Evolutionary conservation across 129 eudicot species (phyloP).

Genomic region (Arctium minus): DNA sequence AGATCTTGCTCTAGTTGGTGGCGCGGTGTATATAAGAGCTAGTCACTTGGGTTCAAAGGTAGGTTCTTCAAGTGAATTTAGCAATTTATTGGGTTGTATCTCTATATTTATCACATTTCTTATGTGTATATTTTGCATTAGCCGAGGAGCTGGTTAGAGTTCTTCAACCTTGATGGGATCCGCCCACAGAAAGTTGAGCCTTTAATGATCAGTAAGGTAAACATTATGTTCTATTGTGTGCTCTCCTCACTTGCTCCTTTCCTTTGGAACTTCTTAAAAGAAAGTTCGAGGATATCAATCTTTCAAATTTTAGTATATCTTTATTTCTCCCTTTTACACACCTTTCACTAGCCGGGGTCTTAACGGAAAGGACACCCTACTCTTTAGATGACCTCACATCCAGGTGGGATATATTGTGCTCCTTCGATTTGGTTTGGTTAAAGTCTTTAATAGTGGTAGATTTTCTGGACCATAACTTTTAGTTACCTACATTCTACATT

Average conservation of each 20-base stretch:
- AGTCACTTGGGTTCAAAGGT: conserved; percentile 72
- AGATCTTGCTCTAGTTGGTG: conserved; percentile 87
- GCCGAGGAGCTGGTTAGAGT: conserved; percentile 78
- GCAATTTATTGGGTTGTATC: neutral
- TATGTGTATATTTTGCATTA: conserved; percentile 20
- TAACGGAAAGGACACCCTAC: no score
- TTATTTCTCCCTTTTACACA: no score
- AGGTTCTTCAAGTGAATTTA: neutral
- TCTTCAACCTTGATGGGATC: conserved; percentile 82
- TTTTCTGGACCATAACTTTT: neutral
- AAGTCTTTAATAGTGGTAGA: neutral
- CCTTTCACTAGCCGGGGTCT: no score
- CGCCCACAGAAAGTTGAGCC: conserved; percentile 86
- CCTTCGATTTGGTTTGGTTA: no score
- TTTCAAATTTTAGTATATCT: no score
- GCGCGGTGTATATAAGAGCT: conserved; percentile 88
- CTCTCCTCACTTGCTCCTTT: neutral
- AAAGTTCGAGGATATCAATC: neutral
- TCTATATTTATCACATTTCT: neutral
- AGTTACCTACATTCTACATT: neutral
- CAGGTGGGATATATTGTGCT: no score
- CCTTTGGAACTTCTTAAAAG: neutral
- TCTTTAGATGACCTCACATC: no score
- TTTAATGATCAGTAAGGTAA: conserved; percentile 83
- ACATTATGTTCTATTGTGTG: neutral